Evolutionary conservation across 2,329 filamentous ascomycete genomes (phyloP), one percentile per base, ranked within the genome.

Genomic region (Clathrospora elynae): DNA sequence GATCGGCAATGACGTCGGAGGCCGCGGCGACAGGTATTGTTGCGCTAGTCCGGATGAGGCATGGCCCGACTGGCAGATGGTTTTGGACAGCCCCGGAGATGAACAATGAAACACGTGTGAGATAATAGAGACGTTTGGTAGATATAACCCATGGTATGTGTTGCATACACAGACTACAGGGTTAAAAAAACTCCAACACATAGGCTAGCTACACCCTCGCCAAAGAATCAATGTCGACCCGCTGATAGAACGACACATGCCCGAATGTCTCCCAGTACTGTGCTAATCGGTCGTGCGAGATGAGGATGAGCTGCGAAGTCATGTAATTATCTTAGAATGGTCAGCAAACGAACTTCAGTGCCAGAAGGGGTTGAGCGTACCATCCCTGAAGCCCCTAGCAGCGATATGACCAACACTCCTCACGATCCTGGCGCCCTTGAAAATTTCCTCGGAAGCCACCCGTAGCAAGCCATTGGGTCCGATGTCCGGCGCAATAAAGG

Each of bases 401-500:
- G 91, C 91, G 53, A 96, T 82, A 68, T 96, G 91, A 0, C 90
- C 90, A 42, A 76, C 78, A 60, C 86, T 87, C 51, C 74, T 80
- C 1, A 96, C 88, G 0, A 92, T 80, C 35, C 87, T 77, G 1
- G 84, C 84, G 0, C 88, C 89, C n/a, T 73, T 69, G 67, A 96
- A 96, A 2, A 82, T 80, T 1, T 79, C 72, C 45, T 90, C 86
- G 1, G 80, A 74, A 1, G 85, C 82, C 1, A 83, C 73, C 0
- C 84, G 75, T 1, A 92, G 70, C 14, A 86, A 77, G 0, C 88
- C 89, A 0, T 63, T 71, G 0, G 79, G 75, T 0, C 87, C 85
- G 23, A 97, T 81, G 56, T 96, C 90, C 4, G 89, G 81, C 0
- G 84, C 86, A 3, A 88, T 78, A 65, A 95, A 96, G 0, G 87